Base-by-base conservation (phyloP, 225 moss, liverwort and hornwort genomes). In the Straminergon stramineum region DNA sequence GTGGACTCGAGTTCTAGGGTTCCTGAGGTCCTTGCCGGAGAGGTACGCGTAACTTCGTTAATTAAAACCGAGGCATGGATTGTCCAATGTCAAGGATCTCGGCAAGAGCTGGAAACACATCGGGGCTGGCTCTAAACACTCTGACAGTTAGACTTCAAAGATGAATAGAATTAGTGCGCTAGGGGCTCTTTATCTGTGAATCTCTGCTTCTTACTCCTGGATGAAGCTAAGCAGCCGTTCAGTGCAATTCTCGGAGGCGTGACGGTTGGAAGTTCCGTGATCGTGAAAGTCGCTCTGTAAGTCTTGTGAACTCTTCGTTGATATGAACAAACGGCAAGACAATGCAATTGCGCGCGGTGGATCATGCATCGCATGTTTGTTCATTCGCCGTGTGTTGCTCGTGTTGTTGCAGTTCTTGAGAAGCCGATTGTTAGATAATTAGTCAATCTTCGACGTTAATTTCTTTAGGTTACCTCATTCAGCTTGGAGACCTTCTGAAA, bases 261-360 rank as follows among this genome's bases (percentile, higher is more conserved):
- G 87, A 69, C 91, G 43, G 62, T 84, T 89, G 90, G 75, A 48
- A 56, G 67, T 88, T 85, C 79, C 53, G 88, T 87, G 86, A 88
- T 90, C 53, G 73, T 30, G 73, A 89, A 85, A 64, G 87, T 62
- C 87, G 35, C 82, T 87, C 41, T n/a, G 53, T 56, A 37, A 68
- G 75, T n/a, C 41, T 15, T 65, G n/a, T 51, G 58, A 81, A 78
- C 87, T 85, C 82, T 87, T 89, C 60, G 85, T 81, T 65, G 65
- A 81, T 17, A 41, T 30, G 52, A 24, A 3, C 52, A 84, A 71
- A 51, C 30, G 58, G 30, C 48, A 87, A 87, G 56, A 68, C 68
- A 68, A 63, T 68, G 81, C 26, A 76, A 77, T 61, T 53, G 20
- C 64, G n/a, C 52, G 76, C 16, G 64, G 58, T 83, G 68, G 13